Percentiles rank a stretch among this genome's conserved stretches.
phyloP scores from a whole-genome alignment of 1,139 yeast species.

The Yamadazyma sp. region DNA sequence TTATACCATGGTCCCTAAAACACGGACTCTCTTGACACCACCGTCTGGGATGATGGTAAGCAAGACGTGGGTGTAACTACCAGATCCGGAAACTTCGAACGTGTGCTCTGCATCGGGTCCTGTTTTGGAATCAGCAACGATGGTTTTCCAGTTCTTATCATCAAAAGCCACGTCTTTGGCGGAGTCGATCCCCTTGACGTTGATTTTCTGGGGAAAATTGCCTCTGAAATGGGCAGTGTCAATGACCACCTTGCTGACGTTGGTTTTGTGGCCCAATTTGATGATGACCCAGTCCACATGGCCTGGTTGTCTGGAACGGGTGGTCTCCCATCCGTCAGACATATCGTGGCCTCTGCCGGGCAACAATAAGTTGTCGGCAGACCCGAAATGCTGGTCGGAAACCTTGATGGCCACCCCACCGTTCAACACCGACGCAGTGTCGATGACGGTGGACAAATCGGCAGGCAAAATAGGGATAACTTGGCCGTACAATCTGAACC shows the following conservation, averaged over 20 bases:
- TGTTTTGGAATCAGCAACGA: conserved; percentile 73
- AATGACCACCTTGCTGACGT: conserved; percentile 59
- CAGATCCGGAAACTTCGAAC: conserved; percentile 36
- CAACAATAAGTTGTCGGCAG: conserved; percentile 80
- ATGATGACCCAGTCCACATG: conserved; percentile 91
- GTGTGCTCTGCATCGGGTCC: conserved; percentile 79
- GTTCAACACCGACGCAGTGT: conserved; percentile 76
- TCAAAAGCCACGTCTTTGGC: conserved; percentile 32
- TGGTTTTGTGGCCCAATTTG: conserved; percentile 66
- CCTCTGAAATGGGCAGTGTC: conserved; percentile 96
- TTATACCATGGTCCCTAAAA: conserved; percentile 56
- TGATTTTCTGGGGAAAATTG: conserved; percentile 81
- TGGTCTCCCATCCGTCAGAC: conserved; percentile 99
- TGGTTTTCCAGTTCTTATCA: conserved; percentile 54
- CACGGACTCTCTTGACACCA: conserved; percentile 87
- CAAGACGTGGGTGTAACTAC: conserved; percentile 62
- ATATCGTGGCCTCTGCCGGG: conserved; percentile 95
- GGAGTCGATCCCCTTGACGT: conserved; percentile 51
- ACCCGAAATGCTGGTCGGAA: conserved; percentile 92
- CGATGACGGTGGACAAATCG: conserved; percentile 49
- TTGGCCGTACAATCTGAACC: conserved; percentile 84
- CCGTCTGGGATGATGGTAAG: conserved; percentile 92
- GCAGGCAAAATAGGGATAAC: conserved; percentile 64
- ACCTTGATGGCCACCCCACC: conserved; percentile 86
- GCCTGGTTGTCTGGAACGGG: conserved; percentile 76